phyloP scores from a whole-genome alignment of 2,329 filamentous ascomycete genomes.

The Aspergillaceae sp. region DNA sequence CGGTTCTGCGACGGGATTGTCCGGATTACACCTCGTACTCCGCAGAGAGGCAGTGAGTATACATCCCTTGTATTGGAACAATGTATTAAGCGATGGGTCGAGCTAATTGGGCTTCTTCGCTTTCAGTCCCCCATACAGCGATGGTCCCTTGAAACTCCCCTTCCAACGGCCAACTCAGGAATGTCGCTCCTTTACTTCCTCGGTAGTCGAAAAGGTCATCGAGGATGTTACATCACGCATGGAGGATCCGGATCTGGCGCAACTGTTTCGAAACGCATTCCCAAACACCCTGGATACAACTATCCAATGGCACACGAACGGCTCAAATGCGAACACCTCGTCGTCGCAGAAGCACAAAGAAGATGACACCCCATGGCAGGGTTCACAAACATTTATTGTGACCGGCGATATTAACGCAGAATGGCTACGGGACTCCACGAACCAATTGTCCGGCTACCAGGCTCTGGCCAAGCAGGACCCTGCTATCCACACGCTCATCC shows the following conservation, averaged over 20 bases:
- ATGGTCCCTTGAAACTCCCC: constrained; percentile 69
- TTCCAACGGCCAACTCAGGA: constrained; percentile 72
- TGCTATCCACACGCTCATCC: constrained; percentile 66
- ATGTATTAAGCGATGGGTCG: neutral
- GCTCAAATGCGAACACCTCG: constrained; percentile 27
- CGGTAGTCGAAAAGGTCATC: constrained; percentile 81
- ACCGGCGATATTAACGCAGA: constrained; percentile 90
- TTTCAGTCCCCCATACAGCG: constrained; percentile 64
- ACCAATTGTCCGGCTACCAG: constrained; percentile 88
- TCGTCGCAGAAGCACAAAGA: constrained; percentile 28
- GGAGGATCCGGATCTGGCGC: constrained; percentile 76
- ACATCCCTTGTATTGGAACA: constrained; percentile 1
- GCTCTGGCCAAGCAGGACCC: constrained; percentile 71
- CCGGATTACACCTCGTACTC: constrained; percentile 59
- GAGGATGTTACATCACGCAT: constrained; percentile 69
- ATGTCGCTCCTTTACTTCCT: constrained; percentile 85
- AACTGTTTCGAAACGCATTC: constrained; percentile 91
- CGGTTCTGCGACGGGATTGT: constrained; percentile 42
- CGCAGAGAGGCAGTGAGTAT: constrained; percentile 49
- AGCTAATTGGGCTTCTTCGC: neutral
- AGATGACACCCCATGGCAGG: constrained; percentile 63
- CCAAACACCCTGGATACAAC: constrained; percentile 88
- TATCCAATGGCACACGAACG: constrained; percentile 74
- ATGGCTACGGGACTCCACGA: constrained; percentile 87
- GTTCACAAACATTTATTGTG: constrained; percentile 84